Evolutionary conservation across 2,329 filamentous ascomycete species (phyloP).

Genomic region (Venturia nashicola): DNA sequence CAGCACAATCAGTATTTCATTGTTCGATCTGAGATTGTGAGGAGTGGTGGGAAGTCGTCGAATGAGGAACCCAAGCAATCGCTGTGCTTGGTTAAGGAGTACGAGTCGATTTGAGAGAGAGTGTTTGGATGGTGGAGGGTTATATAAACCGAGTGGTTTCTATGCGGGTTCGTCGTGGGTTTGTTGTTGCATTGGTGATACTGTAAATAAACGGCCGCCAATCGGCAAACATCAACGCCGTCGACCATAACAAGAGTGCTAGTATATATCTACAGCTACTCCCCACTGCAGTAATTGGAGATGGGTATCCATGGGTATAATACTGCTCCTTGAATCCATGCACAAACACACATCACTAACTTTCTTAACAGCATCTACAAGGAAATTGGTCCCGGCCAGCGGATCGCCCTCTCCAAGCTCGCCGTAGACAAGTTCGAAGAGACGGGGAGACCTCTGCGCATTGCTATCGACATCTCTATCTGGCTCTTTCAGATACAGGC

Average conservation of each 20-base stretch:
- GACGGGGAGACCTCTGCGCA: conserved; percentile 59
- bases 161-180: background rate
- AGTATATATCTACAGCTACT: background rate
- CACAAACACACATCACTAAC: background rate
- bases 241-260: background rate
- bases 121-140: background rate
- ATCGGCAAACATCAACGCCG: background rate
- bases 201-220: background rate
- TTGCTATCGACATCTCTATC: conserved; percentile 91
- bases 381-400: conserved; percentile 70
- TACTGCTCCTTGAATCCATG: conserved; percentile 4
- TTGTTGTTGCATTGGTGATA: background rate
- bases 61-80: background rate
- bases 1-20: background rate
- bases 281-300: background rate
- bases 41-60: background rate
- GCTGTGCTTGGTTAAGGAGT: background rate
- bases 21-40: no score
- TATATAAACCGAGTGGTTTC: background rate
- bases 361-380: conserved; percentile 59
- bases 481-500: conserved; percentile 94
- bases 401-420: conserved; percentile 71
- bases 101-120: background rate
- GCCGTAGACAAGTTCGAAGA: conserved; percentile 64
- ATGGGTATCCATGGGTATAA: conserved; percentile 30